A percentile compares a stretch with the other conserved stretches of the same genome.
phyloP scores from a whole-genome alignment of 352 stramenopile genomes.

The Phytophthora litchii region DNA sequence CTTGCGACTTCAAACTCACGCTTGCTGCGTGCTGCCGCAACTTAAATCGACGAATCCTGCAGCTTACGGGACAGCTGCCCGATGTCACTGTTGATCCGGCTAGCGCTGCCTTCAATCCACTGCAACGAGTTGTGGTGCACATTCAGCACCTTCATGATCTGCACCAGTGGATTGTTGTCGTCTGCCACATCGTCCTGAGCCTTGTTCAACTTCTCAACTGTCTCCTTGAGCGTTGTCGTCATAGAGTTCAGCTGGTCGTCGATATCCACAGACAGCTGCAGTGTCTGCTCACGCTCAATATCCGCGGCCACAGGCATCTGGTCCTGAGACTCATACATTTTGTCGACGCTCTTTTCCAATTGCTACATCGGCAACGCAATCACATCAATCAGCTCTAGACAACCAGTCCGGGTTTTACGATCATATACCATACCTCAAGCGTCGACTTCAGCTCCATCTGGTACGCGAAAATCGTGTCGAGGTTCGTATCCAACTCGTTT shows the following conservation, averaged over 20 bases:
- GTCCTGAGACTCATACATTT: constrained; percentile 88
- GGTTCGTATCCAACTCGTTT: constrained; percentile 85
- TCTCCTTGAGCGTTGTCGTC: constrained; percentile 88
- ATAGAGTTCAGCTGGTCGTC: constrained; percentile 89
- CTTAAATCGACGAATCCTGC: constrained; percentile 68
- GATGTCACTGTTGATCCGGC: constrained; percentile 71
- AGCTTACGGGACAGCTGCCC: constrained; percentile 69
- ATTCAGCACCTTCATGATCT: constrained; percentile 91
- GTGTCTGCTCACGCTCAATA: constrained; percentile 86
- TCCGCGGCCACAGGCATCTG: constrained; percentile 86
- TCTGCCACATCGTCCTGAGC: constrained; percentile 73
- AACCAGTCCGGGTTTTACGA: background rate
- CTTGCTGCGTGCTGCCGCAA: constrained; percentile 15
- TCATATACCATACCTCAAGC: constrained; percentile 58
- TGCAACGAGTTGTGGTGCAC: constrained; percentile 90
- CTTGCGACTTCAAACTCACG: constrained; percentile 32
- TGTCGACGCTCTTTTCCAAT: constrained; percentile 90
- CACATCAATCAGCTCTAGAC: constrained; percentile 5
- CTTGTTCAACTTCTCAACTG: constrained; percentile 87
- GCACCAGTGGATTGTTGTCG: constrained; percentile 79
- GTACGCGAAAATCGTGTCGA: constrained; percentile 90
- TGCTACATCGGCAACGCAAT: constrained; percentile 46
- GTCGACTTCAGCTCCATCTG: constrained; percentile 91
- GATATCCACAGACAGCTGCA: constrained; percentile 87
- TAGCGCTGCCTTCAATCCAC: constrained; percentile 83